phyloP scores from a whole-genome alignment of 495 filamentous ascomycete genomes.

The Aspergillus sclerotioniger region DNA sequence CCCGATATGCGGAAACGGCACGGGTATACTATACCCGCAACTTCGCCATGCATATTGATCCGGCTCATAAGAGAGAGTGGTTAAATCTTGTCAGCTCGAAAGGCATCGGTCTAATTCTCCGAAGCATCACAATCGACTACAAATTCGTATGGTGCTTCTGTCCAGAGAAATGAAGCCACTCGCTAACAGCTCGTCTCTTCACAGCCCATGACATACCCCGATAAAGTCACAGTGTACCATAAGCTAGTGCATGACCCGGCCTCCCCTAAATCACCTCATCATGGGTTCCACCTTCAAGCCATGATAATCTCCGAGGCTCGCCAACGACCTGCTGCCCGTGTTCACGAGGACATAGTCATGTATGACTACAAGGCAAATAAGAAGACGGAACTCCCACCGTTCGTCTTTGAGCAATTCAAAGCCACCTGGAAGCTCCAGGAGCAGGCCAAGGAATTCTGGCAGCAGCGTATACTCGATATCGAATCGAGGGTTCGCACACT shows the following conservation, averaged over 20 bases:
- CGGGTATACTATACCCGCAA: conserved; percentile 81
- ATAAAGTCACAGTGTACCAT: conserved; percentile 85
- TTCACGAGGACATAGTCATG: conserved; percentile 77
- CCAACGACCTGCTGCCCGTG: conserved; percentile 72
- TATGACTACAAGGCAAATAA: conserved; percentile 72
- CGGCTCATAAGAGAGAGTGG: conserved; percentile 65
- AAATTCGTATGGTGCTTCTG: conserved; percentile 70
- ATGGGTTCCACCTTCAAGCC: conserved; percentile 57
- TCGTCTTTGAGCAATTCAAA: conserved; percentile 64
- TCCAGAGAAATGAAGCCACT: neutral
- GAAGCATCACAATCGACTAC: conserved; percentile 79
- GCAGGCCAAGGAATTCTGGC: conserved; percentile 48
- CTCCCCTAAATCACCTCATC: conserved; percentile 31
- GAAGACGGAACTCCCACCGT: conserved; percentile 58
- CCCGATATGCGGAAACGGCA: conserved; percentile 80
- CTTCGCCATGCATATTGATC: conserved; percentile 68
- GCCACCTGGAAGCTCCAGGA: conserved; percentile 67
- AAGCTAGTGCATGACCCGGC: conserved; percentile 61
- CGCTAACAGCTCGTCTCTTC: conserved; percentile 7
- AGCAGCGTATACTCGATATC: conserved; percentile 53
- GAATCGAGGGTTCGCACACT: conserved; percentile 55
- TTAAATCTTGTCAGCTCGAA: conserved; percentile 62
- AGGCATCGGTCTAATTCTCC: conserved; percentile 73
- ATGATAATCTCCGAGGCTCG: conserved; percentile 77
- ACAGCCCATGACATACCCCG: conserved; percentile 86